A percentile compares a stretch with the other conserved stretches of the same genome.
Evolutionary conservation across 805 yeast species (phyloP).

Genomic region (Cephaloascus fragrans): DNA sequence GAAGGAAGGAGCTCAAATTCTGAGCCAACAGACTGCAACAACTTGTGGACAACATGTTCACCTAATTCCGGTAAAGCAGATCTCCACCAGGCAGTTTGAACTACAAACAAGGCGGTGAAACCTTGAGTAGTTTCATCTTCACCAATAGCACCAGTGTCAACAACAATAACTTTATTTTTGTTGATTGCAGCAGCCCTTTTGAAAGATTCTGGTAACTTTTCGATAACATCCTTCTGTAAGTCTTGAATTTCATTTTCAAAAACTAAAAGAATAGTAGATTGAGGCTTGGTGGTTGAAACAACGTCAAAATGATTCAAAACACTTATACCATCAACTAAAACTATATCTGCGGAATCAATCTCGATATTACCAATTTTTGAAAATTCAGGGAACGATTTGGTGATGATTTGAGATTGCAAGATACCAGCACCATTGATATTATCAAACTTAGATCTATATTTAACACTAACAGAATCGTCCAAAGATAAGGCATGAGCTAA

Average conservation of each 20-base stretch:
- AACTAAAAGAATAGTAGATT: conserved; percentile 46
- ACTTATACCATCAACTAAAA: conserved; percentile 50
- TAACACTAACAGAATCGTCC: conserved; percentile 40
- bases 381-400: conserved; percentile 9
- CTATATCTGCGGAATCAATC: conserved; percentile 53
- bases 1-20: conserved; percentile 74
- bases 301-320: conserved; percentile 54
- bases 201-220: conserved; percentile 42
- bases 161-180: conserved; percentile 39
- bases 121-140: conserved; percentile 68
- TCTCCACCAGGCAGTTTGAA: conserved; percentile 77
- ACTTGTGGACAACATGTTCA: conserved; percentile 63
- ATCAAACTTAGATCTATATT: conserved; percentile 60
- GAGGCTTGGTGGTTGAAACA: conserved; percentile 43
- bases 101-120: conserved; percentile 61
- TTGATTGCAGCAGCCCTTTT: conserved; percentile 44
- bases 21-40: conserved; percentile 72
- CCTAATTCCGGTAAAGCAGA: conserved; percentile 51
- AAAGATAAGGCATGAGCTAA: conserved; percentile 64
- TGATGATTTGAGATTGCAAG: conserved; percentile 55
- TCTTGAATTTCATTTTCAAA: conserved; percentile 28
- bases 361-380: conserved; percentile 6
- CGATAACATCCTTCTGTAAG: conserved; percentile 34
- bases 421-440: conserved; percentile 66
- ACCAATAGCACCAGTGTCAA: conserved; percentile 57